Evolutionary conservation across 1,284 basidiomycete genomes (phyloP).

Genomic region (Cystobasidium slooffiae): DNA sequence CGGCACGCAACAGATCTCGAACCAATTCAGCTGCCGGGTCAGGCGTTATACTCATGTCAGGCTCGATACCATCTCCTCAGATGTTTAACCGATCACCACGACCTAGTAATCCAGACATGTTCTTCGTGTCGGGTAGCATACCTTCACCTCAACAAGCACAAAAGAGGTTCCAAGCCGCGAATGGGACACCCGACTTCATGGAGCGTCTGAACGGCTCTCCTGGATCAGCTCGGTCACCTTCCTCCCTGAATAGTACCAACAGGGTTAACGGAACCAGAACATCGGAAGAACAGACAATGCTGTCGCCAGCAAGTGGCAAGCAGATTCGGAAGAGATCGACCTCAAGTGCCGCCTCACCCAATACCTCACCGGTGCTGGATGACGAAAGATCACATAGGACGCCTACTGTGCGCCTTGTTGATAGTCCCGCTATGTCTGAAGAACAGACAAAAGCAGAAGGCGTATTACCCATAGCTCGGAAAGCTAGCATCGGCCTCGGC

Average conservation of each 20-base stretch:
- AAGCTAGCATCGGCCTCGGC: constrained; percentile 24
- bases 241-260: not conserved
- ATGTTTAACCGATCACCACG: constrained; percentile 3
- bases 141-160: constrained; percentile 28
- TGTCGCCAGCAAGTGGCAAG: constrained; percentile 19
- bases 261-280: not conserved
- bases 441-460: not conserved
- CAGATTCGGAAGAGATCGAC: constrained; percentile 23
- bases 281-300: not conserved
- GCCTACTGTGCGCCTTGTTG: constrained; percentile 9
- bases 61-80: constrained; percentile 30
- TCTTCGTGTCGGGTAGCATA: constrained; percentile 38
- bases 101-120: constrained; percentile 15
- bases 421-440: not conserved
- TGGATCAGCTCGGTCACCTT: not conserved
- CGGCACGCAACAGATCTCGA: not conserved
- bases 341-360: constrained; percentile 10
- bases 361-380: not conserved
- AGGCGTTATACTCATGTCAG: constrained; percentile 4
- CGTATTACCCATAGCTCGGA: not conserved
- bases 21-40: constrained; percentile 14
- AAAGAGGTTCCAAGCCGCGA: constrained; percentile 12
- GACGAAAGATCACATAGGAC: not conserved
- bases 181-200: not conserved
- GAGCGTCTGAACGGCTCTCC: not conserved